These are phyloP conservation scores for Phytopythium oedochilum DNA, from an alignment of 352 stramenopile genomes.

Conservation along the genomic window DNA sequence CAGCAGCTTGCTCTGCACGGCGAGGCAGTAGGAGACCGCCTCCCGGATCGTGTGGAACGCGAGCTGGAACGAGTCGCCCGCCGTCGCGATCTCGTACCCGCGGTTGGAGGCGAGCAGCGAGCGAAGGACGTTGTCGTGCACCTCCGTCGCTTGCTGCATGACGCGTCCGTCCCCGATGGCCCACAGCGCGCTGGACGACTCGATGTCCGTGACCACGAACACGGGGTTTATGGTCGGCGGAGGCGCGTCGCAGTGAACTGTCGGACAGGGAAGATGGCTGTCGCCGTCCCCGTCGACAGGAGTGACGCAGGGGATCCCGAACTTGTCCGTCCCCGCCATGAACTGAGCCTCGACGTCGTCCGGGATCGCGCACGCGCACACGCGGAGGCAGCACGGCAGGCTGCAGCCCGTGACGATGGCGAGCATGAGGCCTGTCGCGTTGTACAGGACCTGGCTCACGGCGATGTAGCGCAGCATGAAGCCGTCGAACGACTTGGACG, in stretches of 20 bases:
- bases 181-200: constrained; percentile 30
- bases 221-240: constrained; percentile 17
- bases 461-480: constrained; percentile 29
- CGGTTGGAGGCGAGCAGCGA: constrained; percentile 30
- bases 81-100: constrained; percentile 74
- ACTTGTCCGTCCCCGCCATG: constrained; percentile 23
- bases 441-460: constrained; percentile 36
- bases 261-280: background rate
- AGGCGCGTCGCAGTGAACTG: background rate
- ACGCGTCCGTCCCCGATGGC: constrained; percentile 28
- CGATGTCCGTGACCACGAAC: constrained; percentile 36
- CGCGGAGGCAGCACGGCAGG: constrained; percentile 34
- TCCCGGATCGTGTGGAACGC: constrained; percentile 65
- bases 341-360: constrained; percentile 38
- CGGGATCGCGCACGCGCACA: constrained; percentile 32
- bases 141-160: constrained; percentile 35
- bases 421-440: constrained; percentile 30
- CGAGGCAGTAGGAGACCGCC: constrained; percentile 47
- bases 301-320: constrained; percentile 9
- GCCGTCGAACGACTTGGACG: constrained; percentile 5
- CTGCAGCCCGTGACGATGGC: constrained; percentile 41
- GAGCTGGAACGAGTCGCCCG: constrained; percentile 63
- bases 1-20: constrained; percentile 48
- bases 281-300: background rate
- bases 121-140: constrained; percentile 39